Evolutionary conservation across 2,329 filamentous ascomycete species (phyloP), one percentile per base, ranked within the genome.

Genomic region (Geosmithia putterillii): DNA sequence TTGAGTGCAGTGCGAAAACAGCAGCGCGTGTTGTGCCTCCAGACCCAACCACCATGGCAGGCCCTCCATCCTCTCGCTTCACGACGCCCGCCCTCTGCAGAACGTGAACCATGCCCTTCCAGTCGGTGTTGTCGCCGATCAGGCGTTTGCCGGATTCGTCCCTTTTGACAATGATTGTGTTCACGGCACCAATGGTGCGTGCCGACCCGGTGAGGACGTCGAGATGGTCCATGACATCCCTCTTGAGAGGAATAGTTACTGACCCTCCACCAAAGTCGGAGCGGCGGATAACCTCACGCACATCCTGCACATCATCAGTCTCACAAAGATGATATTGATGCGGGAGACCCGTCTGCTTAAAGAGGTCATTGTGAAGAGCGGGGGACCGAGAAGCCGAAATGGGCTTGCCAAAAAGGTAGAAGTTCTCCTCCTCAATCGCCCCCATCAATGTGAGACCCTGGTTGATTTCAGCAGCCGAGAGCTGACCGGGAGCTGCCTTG

Each of bases 191-290:
- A 48, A 98, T 95, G 23, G 77, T 69, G 49, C 76, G 75, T 14
- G 88, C 90, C 43, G 92, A 81, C 23, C 81, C 75, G 1, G 87
- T 82, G 45, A 95, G 70, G 43, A 82, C 78, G 57, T 96, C 88
- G 14, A 98, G 68, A 5, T 90, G 64, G 0, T 76, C 71, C 65
- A 94, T 87, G 45, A 96, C 79, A 52, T 94, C 86, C 23, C 92
- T 69, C 66, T 98, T 98, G 44, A 98, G 70, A 1, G 92, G 92
- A 42, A 98, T 96, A 0, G 92, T 98, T 39, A 98, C 87, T 3
- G 88, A 95, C 3, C 86, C 90, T 45, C 92, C 92, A 7, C 92
- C 92, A 57, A 98, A 98, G 51, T 83, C 71, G 1, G 81, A 67
- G 1, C 78, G 66, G 7, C 74, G 76, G 46, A 98, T 81, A 41